These are phyloP conservation scores for Pyrenula massariospora DNA, from an alignment of 495 filamentous ascomycete genomes.

Conservation along the genomic window DNA sequence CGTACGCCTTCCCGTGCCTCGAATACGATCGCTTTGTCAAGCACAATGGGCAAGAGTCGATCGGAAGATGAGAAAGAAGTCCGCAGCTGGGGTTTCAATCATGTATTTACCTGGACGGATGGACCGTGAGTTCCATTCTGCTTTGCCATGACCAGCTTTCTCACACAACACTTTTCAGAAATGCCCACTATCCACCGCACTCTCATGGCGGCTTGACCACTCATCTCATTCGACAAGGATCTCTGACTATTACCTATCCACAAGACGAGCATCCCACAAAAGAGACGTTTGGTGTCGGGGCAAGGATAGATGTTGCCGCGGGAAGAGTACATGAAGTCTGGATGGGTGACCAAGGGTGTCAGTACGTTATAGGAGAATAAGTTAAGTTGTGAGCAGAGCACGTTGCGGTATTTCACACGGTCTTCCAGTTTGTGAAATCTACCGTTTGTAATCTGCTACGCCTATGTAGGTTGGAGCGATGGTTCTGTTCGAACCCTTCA, in stretches of 20 bases:
- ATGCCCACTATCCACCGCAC: conserved; percentile 68
- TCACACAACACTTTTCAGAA: conserved; percentile 22
- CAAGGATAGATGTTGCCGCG: conserved; percentile 66
- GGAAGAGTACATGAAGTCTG: conserved; percentile 69
- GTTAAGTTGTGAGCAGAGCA: not conserved
- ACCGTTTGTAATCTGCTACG: too few relatives aligned
- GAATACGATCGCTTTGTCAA: too few relatives aligned
- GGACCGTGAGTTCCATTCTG: conserved; percentile 41
- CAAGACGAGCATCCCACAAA: conserved; percentile 48
- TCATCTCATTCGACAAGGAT: conserved; percentile 61
- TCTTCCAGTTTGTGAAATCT: too few relatives aligned
- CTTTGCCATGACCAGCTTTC: not conserved
- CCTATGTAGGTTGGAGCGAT: too few relatives aligned
- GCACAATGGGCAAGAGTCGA: conserved; percentile 12
- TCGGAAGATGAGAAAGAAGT: conserved; percentile 53
- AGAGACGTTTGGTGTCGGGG: conserved; percentile 56
- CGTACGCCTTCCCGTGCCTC: too few relatives aligned
- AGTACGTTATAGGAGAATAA: conserved; percentile 75
- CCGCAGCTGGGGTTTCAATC: conserved; percentile 60
- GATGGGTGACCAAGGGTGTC: conserved; percentile 68
- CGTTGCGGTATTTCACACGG: too few relatives aligned
- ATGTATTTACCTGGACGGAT: conserved; percentile 77
- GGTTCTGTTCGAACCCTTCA: too few relatives aligned
- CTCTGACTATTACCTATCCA: conserved; percentile 63
- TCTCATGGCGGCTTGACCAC: conserved; percentile 59